Base-by-base conservation (phyloP, 257 asterid genomes). In the Solanum corneliomulleri region DNA sequence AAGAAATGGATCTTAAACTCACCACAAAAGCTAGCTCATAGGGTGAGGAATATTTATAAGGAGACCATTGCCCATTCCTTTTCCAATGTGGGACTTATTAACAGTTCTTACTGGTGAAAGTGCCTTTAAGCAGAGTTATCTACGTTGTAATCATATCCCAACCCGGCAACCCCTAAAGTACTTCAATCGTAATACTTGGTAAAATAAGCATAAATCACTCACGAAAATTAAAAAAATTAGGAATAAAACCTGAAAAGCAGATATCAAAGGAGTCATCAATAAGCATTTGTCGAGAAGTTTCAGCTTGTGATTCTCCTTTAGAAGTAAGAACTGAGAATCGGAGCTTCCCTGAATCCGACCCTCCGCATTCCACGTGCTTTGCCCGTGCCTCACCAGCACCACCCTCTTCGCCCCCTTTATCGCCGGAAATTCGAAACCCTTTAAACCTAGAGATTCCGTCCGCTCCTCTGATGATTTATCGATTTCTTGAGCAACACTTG, bases 261-360 rank as follows among this genome's bases (percentile, higher is more conserved):
- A 93, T 89, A 88, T 94, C 98, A 74, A 97, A 97, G 42, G 96
- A 91, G 86, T 96, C 99, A 64, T 95, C 94, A 4, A 94, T 92
- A 86, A 97, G 99, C 99, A 97, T 95, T 71, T 89, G 98, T 13
- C 99, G 92, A 75, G 98, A 94, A 47, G 96, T 95, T 89, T 94
- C 97, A 52, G 98, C 98, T 90, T 96, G 99, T 76, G 98, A 89
- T 89, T 94, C 98, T 16, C 99, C 98, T 89, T 94, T 95, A 29
- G 35, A 90, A 23, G 99, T 96, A 45, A 96, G 95, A 89, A 96
- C 95, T 74, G 99, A 92, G 92, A 94, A 88, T 97, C 91, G 60
- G 99, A 97, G 92, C 99, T 95, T 10, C 98, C 99, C 83, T 97
- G 99, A 41, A 97, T 97, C 91, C 99, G 94, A 52, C 99, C 98